Base-by-base conservation (phyloP, 257 asterid genomes). In the Solanum clarkiae region DNA sequence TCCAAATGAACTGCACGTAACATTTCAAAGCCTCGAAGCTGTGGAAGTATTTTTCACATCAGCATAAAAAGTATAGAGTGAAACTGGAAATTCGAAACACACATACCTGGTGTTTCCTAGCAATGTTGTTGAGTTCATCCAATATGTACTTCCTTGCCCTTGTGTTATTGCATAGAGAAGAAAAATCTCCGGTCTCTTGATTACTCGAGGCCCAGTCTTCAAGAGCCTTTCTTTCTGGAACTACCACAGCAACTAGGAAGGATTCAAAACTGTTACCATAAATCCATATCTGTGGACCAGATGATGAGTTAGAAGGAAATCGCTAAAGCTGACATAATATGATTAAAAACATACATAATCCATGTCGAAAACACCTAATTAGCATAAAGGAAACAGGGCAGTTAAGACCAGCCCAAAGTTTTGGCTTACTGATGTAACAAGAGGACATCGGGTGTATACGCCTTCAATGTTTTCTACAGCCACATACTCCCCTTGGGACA, bases 401-500 rank as follows among this genome's bases (percentile, higher is more conserved):
- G 68, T 10, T n/a, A n/a, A n/a, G 68, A n/a, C 68, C 68, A 60
- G 32, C 68, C 68, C 15, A 10, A 60, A n/a, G 15, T n/a, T 80
- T 54, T 8, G n/a, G 80, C 97, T 87, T 72, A 93, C 96, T 14
- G 96, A 91, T 80, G 98, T 86, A 81, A 94, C 91, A n/a, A 94
- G 92, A 70, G 98, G 95, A 80, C 96, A 95, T 84, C 94, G 86
- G 5, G 96, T 91, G 82, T 92, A 96, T n/a, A 91, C 88, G 88
- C 88, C 93, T 87, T 96, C 99, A 12, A 95, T 74, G 80, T 92
- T 90, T 87, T 96, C 98, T 20, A 96, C 98, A 14, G 98, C 97
- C 72, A 96, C 95, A 86, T 96, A 96, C 86, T 96, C 99, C 10
- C 99, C 99, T 91, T 95, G 98, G 42, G 99, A 96, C 88, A 96